These are phyloP conservation scores for Persicaria tinctoria DNA, from an alignment of 148 eudicot species.

Conservation along the genomic window DNA sequence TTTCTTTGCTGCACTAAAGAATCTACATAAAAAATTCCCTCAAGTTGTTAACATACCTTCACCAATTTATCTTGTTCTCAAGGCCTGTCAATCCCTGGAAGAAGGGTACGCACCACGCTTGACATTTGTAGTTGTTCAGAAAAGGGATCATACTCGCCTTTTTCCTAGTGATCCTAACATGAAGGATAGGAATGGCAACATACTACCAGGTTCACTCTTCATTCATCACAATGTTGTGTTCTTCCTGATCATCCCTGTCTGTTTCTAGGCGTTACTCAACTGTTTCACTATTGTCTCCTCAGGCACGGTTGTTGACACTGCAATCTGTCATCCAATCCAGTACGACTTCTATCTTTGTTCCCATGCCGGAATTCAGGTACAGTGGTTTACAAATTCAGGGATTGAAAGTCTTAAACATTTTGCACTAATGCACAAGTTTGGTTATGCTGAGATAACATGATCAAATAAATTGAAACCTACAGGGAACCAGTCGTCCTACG, in stretches of 20 bases:
- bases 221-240: neutral
- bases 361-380: slow-evolving; percentile 85
- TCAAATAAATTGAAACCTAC: neutral
- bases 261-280: neutral
- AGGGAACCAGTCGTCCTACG: slow-evolving; percentile 42
- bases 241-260: neutral
- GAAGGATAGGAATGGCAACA: slow-evolving; percentile 77
- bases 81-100: slow-evolving; percentile 71
- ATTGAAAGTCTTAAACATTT: too few species aligned
- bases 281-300: neutral
- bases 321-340: slow-evolving; percentile 65
- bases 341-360: slow-evolving; percentile 63
- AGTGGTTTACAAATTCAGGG: too few species aligned
- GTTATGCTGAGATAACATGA: too few species aligned
- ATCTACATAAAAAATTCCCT: too few species aligned
- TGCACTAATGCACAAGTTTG: too few species aligned
- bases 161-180: slow-evolving; percentile 40
- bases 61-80: neutral
- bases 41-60: neutral
- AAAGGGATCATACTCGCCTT: slow-evolving; percentile 86
- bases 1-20: too few species aligned
- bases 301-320: slow-evolving; percentile 62
- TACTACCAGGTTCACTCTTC: slow-evolving; percentile 52
- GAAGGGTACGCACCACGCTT: slow-evolving; percentile 43
- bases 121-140: slow-evolving; percentile 86